Evolutionary conservation across 1,139 yeast genomes (phyloP).

Genomic region (Tardiomyces digboiensis): DNA sequence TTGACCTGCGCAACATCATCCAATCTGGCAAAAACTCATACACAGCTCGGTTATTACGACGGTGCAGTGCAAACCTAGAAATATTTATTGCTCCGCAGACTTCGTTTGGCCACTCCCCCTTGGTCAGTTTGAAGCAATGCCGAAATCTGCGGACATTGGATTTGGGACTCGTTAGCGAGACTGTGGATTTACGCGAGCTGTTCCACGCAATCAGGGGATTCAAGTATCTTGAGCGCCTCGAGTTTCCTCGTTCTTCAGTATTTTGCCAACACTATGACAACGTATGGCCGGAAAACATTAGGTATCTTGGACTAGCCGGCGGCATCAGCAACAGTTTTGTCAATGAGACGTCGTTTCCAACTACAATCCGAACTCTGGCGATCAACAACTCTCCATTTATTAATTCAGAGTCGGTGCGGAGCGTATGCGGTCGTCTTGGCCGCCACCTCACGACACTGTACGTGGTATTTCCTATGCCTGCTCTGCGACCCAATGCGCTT

Average conservation of each 20-base stretch:
- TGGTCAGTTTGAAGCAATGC: conserved; percentile 70
- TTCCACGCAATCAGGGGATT: conserved; percentile 64
- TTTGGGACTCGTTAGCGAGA: conserved; percentile 83
- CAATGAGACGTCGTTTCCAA: conserved; percentile 55
- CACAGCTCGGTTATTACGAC: conserved; percentile 69
- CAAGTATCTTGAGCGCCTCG: conserved; percentile 55
- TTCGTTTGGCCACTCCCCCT: conserved; percentile 86
- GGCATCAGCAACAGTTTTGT: conserved; percentile 82
- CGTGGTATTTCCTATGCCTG: conserved; percentile 86
- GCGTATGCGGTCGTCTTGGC: conserved; percentile 56
- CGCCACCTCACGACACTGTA: conserved; percentile 49
- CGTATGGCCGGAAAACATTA: conserved; percentile 70
- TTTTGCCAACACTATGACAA: conserved; percentile 53
- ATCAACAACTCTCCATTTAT: conserved; percentile 84
- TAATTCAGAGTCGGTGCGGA: conserved; percentile 46
- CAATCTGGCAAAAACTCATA: conserved; percentile 93
- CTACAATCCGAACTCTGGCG: conserved; percentile 58
- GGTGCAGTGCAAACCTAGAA: conserved; percentile 56
- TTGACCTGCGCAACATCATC: conserved; percentile 70
- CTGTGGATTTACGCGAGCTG: conserved; percentile 70
- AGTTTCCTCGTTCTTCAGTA: conserved; percentile 85
- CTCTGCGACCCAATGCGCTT: conserved; percentile 55
- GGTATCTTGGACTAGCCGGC: conserved; percentile 72
- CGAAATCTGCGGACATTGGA: conserved; percentile 55
- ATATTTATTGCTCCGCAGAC: conserved; percentile 88